A percentile compares a stretch with the other conserved stretches of the same genome.
Evolutionary conservation across 1,139 yeast species (phyloP).

Genomic region (Protomyces inouyei): DNA sequence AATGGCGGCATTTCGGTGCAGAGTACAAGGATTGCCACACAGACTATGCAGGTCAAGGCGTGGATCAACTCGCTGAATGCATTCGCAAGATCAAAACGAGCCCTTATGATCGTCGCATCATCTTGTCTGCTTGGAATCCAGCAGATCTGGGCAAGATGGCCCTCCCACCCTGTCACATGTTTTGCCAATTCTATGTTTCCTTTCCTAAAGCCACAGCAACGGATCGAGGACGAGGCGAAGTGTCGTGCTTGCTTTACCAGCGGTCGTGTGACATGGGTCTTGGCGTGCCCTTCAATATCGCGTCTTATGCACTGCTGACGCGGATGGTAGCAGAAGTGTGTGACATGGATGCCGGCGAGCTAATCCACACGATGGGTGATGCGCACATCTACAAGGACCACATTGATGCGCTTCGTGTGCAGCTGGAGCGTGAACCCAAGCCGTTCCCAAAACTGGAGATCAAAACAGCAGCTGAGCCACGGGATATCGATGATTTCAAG

Average conservation of each 20-base stretch:
- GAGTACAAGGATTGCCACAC: slow-evolving; percentile 77
- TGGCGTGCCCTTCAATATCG: slow-evolving; percentile 97
- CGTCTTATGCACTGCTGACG: slow-evolving; percentile 87
- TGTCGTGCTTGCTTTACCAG: slow-evolving; percentile 87
- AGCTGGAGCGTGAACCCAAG: slow-evolving; percentile 67
- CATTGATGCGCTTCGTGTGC: slow-evolving; percentile 80
- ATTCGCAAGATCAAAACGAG: slow-evolving; percentile 74
- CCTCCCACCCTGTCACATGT: slow-evolving; percentile 95
- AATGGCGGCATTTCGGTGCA: slow-evolving; percentile 99
- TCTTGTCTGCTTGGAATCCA: slow-evolving; percentile 97
- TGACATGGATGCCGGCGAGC: slow-evolving; percentile 91
- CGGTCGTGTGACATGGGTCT: slow-evolving; percentile 99
- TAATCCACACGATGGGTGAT: slow-evolving; percentile 93
- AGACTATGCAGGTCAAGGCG: slow-evolving; percentile 82
- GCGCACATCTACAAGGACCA: slow-evolving; percentile 93
- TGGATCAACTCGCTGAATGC: slow-evolving; percentile 78
- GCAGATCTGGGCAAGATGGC: slow-evolving; percentile 93
- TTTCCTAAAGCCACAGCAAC: slow-evolving; percentile 50
- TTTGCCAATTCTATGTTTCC: slow-evolving; percentile 88
- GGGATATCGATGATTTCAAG: slow-evolving; percentile 74
- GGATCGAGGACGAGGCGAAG: slow-evolving; percentile 50
- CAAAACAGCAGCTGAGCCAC: slow-evolving; percentile 48
- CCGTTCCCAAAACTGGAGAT: slow-evolving; percentile 72
- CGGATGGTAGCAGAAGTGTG: slow-evolving; percentile 93
- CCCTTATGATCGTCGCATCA: slow-evolving; percentile 91